Evolutionary conservation across 2,329 filamentous ascomycete genomes (phyloP).

Genomic region (Microthyrium microscopicum): DNA sequence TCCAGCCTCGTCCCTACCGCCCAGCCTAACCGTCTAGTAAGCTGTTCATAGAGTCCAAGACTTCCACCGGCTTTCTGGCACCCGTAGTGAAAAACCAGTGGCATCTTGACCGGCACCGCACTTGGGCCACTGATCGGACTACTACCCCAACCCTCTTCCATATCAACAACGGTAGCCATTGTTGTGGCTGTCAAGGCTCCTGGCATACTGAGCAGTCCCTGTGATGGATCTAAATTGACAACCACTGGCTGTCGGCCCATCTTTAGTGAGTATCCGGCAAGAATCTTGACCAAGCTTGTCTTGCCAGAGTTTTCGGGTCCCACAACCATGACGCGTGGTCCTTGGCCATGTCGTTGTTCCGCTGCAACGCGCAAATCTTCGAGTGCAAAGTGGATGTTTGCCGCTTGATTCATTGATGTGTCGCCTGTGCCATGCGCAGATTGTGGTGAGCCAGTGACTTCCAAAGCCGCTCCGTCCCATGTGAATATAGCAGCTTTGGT

Average conservation of each 20-base stretch:
- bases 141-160: slow-evolving; percentile 68
- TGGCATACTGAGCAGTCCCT: slow-evolving; percentile 39
- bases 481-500: slow-evolving; percentile 80
- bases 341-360: slow-evolving; percentile 19
- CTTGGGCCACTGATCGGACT: slow-evolving; percentile 84
- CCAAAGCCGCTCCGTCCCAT: slow-evolving; percentile 77
- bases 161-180: slow-evolving; percentile 72
- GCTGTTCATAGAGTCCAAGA: slow-evolving; percentile 51
- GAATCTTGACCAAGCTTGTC: slow-evolving; percentile 59
- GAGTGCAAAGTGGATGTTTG: slow-evolving; percentile 80
- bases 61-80: slow-evolving; percentile 57
- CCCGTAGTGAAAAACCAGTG: slow-evolving; percentile 80
- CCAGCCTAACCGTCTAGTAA: slow-evolving; percentile 62
- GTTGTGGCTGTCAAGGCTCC: slow-evolving; percentile 76
- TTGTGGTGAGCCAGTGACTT: slow-evolving; percentile 55
- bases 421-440: slow-evolving; percentile 58
- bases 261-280: slow-evolving; percentile 66
- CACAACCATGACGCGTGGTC: slow-evolving; percentile 70
- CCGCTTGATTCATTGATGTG: slow-evolving; percentile 62
- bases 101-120: slow-evolving; percentile 76
- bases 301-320: slow-evolving; percentile 70
- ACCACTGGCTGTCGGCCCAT: slow-evolving; percentile 60
- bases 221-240: slow-evolving; percentile 68
- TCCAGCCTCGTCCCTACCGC: slow-evolving; percentile 61
- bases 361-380: slow-evolving; percentile 43